phyloP scores from a whole-genome alignment of 352 stramenopile species.

The Pythium biforme region DNA sequence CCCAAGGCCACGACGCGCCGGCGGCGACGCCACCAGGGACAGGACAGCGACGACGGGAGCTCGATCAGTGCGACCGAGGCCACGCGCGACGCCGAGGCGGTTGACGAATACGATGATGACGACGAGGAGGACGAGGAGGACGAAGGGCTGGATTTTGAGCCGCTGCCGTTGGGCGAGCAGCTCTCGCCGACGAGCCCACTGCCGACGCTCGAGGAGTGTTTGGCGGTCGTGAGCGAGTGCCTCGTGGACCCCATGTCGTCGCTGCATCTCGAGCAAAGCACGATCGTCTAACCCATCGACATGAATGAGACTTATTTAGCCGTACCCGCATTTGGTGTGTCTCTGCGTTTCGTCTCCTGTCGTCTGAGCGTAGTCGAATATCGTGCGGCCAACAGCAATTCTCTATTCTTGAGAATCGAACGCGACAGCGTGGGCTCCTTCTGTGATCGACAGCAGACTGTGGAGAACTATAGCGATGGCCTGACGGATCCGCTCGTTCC shows the following conservation, averaged over 20 bases:
- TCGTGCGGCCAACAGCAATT: no score
- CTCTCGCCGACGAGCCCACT: background rate
- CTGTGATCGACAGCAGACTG: no score
- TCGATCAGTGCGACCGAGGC: no score
- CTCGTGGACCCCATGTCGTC: conserved; percentile 5
- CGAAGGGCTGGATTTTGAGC: conserved; percentile 4
- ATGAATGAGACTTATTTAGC: no score
- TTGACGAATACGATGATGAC: background rate
- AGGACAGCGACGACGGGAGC: background rate
- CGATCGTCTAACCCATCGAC: background rate
- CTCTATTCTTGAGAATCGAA: no score
- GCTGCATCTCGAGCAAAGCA: conserved; percentile 43
- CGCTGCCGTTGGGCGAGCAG: conserved; percentile 6
- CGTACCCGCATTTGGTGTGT: no score
- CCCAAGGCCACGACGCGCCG: background rate
- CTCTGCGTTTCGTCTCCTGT: no score
- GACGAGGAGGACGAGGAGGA: conserved; percentile 1
- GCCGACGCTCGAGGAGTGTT: conserved; percentile 18
- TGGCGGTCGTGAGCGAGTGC: conserved; percentile 20
- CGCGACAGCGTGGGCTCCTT: no score
- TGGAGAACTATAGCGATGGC: no score
- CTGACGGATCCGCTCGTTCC: no score
- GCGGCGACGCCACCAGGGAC: background rate
- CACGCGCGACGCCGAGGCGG: background rate
- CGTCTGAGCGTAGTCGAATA: no score